Conservation (phyloP, 2,329 filamentous ascomycete genomes). For the Coniella lustricola region DNA sequence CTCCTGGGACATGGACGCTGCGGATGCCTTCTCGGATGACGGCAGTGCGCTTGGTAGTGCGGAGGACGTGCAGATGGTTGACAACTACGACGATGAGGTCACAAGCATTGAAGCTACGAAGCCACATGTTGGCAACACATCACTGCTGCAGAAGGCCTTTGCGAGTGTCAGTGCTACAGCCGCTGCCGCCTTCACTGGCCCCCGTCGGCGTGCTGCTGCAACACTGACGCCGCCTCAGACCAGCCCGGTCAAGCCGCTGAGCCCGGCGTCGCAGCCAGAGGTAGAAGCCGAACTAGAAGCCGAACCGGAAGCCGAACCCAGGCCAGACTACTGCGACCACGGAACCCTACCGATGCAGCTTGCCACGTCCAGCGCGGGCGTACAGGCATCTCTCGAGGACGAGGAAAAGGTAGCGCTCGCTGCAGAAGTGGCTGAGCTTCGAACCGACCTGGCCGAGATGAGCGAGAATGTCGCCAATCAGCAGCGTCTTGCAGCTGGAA, state of each 20-base stretch:
- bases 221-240: slow-evolving; percentile 13
- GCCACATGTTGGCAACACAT: neutral
- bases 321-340: too few relatives aligned
- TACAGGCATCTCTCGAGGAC: slow-evolving; percentile 1
- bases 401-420: neutral
- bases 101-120: slow-evolving; percentile 3
- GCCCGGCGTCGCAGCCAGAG: neutral
- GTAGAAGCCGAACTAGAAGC: too few relatives aligned
- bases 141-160: neutral
- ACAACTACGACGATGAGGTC: slow-evolving; percentile 1
- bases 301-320: too few relatives aligned
- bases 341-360: neutral
- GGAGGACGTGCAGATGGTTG: neutral
- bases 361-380: neutral
- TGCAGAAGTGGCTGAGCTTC: slow-evolving; percentile 1
- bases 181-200: too few relatives aligned
- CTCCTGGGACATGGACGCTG: slow-evolving; percentile 6
- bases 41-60: neutral
- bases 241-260: slow-evolving; percentile 7
- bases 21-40: slow-evolving; percentile 8
- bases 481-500: neutral
- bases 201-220: neutral
- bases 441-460: slow-evolving; percentile 5
- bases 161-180: neutral
- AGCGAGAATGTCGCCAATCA: neutral